Base-by-base conservation (phyloP, 495 filamentous ascomycete genomes). In the Mycothermus thermophilus region DNA sequence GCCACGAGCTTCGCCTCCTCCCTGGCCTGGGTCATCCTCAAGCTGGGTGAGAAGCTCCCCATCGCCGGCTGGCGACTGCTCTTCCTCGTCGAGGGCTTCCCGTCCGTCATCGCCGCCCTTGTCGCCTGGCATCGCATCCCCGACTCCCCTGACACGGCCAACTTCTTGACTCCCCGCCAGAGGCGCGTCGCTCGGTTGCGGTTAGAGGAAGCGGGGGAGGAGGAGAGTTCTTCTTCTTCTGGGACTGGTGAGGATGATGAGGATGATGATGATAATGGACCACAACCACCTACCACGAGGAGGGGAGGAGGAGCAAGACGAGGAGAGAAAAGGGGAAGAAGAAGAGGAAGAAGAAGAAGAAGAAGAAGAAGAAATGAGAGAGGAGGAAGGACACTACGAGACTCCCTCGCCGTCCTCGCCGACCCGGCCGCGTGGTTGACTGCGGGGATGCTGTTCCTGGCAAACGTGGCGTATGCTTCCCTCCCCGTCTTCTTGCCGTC, bases 1-100 rank as follows among this genome's bases (percentile, higher is more conserved):
- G 84, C 85, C 8, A 90, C 79, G 18, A 75, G 74, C 3, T 93
- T 93, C 47, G 81, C 84, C 0, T 81, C 83, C 18, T 80, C 80
- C 9, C 62, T 94, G 0, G 85, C 85, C 4, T 92, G 80, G 48
- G 72, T 75, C 3, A 92, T 94, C 43, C 78, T 82, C 3, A 77
- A 74, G 5, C 69, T 83, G 3, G 36, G 53, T 53, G 34, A 54
- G 11, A 51, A 67, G 46, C 55, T 69, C 4, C 64, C 71, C 18
- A 63, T 94, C 30, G 77, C 84, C 2, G 76, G 75, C 13, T 94
- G 85, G 85, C 70, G 84, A 8, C 59, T 93, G 1, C 58, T 93
- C 25, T 90, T 94, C 54, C 67, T 94, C 2, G 60, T 92, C n/a
- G 85, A 94, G 57, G 85, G 85, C 5, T 63, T 85, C 24, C 86